Evolutionary conservation across 805 yeast genomes (phyloP).

Genomic region (Kazachstania viticola): DNA sequence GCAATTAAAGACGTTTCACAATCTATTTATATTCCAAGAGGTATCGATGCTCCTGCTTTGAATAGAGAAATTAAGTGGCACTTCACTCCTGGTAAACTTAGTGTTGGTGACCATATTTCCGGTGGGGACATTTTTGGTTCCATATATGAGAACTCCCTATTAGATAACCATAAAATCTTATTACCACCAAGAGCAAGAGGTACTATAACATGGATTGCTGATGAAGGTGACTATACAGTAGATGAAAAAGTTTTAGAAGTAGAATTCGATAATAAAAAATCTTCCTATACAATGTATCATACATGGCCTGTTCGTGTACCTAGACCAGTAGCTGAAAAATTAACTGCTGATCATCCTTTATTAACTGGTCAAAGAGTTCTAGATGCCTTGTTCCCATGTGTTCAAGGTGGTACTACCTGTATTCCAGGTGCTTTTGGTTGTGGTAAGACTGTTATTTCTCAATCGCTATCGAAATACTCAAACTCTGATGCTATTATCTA

Average conservation of each 20-base stretch:
- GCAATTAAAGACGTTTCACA: constrained; percentile 80
- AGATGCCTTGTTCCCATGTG: constrained; percentile 96
- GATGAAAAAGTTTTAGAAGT: constrained; percentile 86
- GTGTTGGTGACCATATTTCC: constrained; percentile 92
- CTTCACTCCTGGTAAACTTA: constrained; percentile 60
- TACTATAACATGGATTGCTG: constrained; percentile 82
- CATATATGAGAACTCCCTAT: constrained; percentile 84
- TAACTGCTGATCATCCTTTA: constrained; percentile 88
- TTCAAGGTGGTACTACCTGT: constrained; percentile 99
- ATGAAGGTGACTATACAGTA: constrained; percentile 80
- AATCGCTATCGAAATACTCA: constrained; percentile 91
- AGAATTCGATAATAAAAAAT: constrained; percentile 82
- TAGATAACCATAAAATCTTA: constrained; percentile 85
- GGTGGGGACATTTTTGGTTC: constrained; percentile 98
- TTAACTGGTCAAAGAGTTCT: constrained; percentile 98
- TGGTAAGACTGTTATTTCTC: constrained; percentile 97
- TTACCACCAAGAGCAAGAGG: constrained; percentile 98
- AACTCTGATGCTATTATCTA: constrained; percentile 95
- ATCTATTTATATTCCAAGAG: constrained; percentile 96
- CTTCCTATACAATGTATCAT: constrained; percentile 86
- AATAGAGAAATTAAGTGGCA: constrained; percentile 74
- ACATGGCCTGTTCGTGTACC: constrained; percentile 99
- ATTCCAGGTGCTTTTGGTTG: constrained; percentile 99
- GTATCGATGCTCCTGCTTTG: constrained; percentile 94
- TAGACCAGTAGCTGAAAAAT: constrained; percentile 92